phyloP scores from a whole-genome alignment of 768 basidiomycete species.

The Multifurca ochricompacta region DNA sequence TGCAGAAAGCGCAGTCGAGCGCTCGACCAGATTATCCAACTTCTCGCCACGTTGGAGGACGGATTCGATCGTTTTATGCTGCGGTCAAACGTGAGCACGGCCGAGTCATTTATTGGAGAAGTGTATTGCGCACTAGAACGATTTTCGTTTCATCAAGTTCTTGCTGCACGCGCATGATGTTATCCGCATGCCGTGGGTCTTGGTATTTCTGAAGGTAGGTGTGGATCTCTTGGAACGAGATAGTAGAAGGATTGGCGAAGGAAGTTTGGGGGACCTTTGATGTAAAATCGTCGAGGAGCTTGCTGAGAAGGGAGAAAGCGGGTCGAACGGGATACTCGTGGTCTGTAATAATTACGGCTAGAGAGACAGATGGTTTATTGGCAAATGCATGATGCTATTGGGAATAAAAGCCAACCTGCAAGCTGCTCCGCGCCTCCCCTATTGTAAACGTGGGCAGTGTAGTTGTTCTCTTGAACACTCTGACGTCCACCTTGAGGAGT shows the following conservation, averaged over 20 bases:
- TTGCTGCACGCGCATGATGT: slow-evolving; percentile 96
- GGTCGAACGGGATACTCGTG: slow-evolving; percentile 95
- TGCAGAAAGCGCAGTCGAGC: slow-evolving; percentile 78
- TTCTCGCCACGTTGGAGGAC: slow-evolving; percentile 95
- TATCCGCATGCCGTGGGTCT: slow-evolving; percentile 94
- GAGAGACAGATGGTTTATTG: slow-evolving; percentile 9
- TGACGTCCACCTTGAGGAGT: slow-evolving; percentile 85
- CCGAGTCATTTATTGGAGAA: background rate
- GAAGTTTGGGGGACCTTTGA: slow-evolving; percentile 67
- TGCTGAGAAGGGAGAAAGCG: slow-evolving; percentile 90
- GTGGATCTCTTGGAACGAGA: slow-evolving; percentile 69
- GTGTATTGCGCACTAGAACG: slow-evolving; percentile 61
- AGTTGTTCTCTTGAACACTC: slow-evolving; percentile 89
- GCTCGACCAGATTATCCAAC: slow-evolving; percentile 90
- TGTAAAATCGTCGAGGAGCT: slow-evolving; percentile 88
- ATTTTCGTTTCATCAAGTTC: slow-evolving; percentile 99
- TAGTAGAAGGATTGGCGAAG: slow-evolving; percentile 55
- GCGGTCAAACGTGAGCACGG: slow-evolving; percentile 7
- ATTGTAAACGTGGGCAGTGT: slow-evolving; percentile 91
- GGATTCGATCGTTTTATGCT: slow-evolving; percentile 99
- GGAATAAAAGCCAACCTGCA: slow-evolving; percentile 49
- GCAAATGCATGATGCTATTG: slow-evolving; percentile 3
- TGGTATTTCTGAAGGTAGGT: slow-evolving; percentile 88
- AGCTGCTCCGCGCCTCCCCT: slow-evolving; percentile 79
- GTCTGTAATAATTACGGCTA: slow-evolving; percentile 90